Conservation (phyloP, 352 stramenopile species). For the Globisporangium cederbergense region DNA sequence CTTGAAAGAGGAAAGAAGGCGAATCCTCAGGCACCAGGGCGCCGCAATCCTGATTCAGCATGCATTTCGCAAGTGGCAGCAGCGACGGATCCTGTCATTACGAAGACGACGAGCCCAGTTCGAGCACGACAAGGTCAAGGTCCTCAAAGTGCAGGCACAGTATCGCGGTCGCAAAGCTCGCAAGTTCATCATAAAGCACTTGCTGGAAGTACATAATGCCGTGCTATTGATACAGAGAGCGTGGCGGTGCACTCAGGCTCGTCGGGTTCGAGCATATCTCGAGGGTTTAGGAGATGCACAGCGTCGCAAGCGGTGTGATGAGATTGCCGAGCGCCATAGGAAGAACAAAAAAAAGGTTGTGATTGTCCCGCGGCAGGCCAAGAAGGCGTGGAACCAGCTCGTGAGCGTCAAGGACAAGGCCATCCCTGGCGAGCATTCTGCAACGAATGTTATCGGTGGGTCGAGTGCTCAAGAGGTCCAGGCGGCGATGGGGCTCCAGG, state of each 20-base stretch:
- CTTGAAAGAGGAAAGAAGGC: slow-evolving; percentile 11
- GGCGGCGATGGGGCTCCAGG: slow-evolving; percentile 44
- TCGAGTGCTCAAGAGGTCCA: slow-evolving; percentile 21
- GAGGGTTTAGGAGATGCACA: slow-evolving; percentile 11
- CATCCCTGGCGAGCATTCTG: not conserved
- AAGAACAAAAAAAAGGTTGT: slow-evolving; percentile 2
- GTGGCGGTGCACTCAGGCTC: slow-evolving; percentile 44
- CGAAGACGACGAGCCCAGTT: slow-evolving; percentile 48
- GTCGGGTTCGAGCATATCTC: slow-evolving; percentile 8
- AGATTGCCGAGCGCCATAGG: slow-evolving; percentile 22
- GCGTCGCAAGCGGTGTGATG: slow-evolving; percentile 20
- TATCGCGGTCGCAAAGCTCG: slow-evolving; percentile 42
- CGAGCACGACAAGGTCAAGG: slow-evolving; percentile 56
- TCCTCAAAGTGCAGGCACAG: slow-evolving; percentile 50
- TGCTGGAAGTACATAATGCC: slow-evolving; percentile 19
- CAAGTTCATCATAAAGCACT: slow-evolving; percentile 24
- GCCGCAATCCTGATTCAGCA: slow-evolving; percentile 48
- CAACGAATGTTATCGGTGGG: not conserved
- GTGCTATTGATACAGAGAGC: slow-evolving; percentile 41
- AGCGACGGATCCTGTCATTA: slow-evolving; percentile 29
- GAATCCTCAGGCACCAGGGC: slow-evolving; percentile 21
- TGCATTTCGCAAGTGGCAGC: slow-evolving; percentile 36
- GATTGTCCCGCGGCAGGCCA: slow-evolving; percentile 11
- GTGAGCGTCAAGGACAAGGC: slow-evolving; percentile 16
- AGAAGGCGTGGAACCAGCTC: slow-evolving; percentile 23